Evolutionary conservation across 352 stramenopile genomes (phyloP), one percentile per base, ranked within the genome.

Genomic region (Aphanomyces euteiches): DNA sequence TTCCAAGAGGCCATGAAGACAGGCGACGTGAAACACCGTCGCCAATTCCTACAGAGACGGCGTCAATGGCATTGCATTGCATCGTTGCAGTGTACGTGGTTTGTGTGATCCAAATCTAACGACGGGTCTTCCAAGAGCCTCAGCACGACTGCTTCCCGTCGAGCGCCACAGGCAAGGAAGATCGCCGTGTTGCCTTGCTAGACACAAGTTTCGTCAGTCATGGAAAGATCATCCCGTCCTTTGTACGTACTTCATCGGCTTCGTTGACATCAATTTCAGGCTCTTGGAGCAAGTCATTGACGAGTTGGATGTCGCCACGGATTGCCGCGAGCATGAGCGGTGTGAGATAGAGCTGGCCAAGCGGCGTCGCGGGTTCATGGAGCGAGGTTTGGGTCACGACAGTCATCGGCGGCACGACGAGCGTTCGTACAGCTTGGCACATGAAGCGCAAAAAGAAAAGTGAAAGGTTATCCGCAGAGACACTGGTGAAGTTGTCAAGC

Each of bases 181-280:
- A 58, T 58, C 7, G 50, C 50, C 17, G 50, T 58, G 50, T 58
- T 58, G 50, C 50, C 50, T 19, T 58, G 15, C 50, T 58, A 58
- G 28, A 28, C 28, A 28, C 28, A n/a, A n/a, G 28, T 28, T 28
- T 53, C 13, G 45, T n/a, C 1, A 53, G 13, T 2, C 13, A 53
- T 53, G n/a, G 13, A 53, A 53, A 15, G 13, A 19, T 53, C 13
- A 2, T 15, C 45, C 1, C 45, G n/a, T 19, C 43, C n/a, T n/a
- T n/a, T n/a, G n/a, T n/a, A n/a, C 17, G 10, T 50, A 58, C 50
- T 28, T 19, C 50, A 19, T 58, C 50, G 2, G 50, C 50, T 8
- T 58, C 50, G 50, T 58, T 58, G 15, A 58, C 17, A 28, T 58
- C 50, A 8, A 58, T 28, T 13, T 12, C 19, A 8, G 50, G 50